Percentiles rank a stretch among this genome's conserved stretches.
These are phyloP conservation scores for Deakozyma indianensis DNA, from an alignment of 805 yeast genomes.

Conservation along the genomic window DNA sequence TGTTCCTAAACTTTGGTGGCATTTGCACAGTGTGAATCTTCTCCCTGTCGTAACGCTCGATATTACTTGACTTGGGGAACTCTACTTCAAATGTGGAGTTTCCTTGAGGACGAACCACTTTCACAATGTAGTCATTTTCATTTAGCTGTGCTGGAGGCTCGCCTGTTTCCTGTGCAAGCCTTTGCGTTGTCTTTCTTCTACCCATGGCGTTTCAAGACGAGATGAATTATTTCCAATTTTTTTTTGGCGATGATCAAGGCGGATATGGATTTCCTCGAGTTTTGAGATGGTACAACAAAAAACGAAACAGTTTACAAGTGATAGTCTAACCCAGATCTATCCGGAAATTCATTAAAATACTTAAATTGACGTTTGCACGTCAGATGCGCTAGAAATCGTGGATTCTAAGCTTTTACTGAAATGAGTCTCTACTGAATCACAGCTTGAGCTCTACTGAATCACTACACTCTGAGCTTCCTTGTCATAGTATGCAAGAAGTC, in stretches of 20 bases:
- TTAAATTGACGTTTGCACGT: too few species aligned
- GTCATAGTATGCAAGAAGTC: slow-evolving; percentile 56
- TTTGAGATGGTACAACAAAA: too few species aligned
- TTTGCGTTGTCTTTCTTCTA: not conserved
- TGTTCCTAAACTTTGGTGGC: slow-evolving; percentile 21
- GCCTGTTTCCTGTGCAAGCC: not conserved
- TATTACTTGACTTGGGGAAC: slow-evolving; percentile 12
- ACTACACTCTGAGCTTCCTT: slow-evolving; percentile 36
- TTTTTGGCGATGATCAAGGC: too few species aligned
- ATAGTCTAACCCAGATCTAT: too few species aligned
- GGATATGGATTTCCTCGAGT: too few species aligned
- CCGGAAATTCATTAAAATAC: too few species aligned
- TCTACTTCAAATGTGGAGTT: slow-evolving; percentile 18
- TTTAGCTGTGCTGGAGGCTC: slow-evolving; percentile 17
- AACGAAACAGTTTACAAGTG: too few species aligned
- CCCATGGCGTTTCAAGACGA: not conserved
- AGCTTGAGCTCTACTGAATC: too few species aligned
- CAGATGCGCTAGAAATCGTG: too few species aligned
- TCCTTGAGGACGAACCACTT: slow-evolving; percentile 19
- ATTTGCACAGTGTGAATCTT: slow-evolving; percentile 6
- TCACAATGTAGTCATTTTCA: slow-evolving; percentile 17
- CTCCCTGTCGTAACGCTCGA: not conserved
- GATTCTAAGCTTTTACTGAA: too few species aligned
- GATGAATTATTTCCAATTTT: too few species aligned
- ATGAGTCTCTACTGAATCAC: too few species aligned